A percentile compares a stretch with the other conserved stretches of the same genome.
These are phyloP conservation scores for Gardenia jasminoides DNA, from an alignment of 257 asterid genomes.

Conservation along the genomic window DNA sequence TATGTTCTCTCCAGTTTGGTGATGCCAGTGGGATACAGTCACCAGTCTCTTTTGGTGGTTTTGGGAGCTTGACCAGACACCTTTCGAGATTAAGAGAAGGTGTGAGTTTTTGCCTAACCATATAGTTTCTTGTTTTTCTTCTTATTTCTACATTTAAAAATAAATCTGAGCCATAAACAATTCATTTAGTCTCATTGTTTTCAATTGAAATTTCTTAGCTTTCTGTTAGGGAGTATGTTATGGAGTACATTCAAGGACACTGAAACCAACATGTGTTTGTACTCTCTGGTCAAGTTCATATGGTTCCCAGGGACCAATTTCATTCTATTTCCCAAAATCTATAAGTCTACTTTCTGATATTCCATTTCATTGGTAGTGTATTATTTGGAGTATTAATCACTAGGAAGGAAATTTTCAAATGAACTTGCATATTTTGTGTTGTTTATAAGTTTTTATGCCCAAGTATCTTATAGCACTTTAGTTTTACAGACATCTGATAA, in stretches of 20 bases:
- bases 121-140: not conserved
- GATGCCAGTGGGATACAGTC: slow-evolving; percentile 99
- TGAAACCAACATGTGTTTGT: not conserved
- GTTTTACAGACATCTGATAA: too few relatives aligned
- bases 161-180: not conserved
- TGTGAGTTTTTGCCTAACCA: slow-evolving; percentile 19
- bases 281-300: too few relatives aligned
- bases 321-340: not conserved
- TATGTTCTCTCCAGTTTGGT: slow-evolving; percentile 68
- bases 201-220: not conserved
- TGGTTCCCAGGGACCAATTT: not conserved
- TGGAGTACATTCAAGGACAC: not conserved
- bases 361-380: not conserved
- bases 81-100: slow-evolving; percentile 83
- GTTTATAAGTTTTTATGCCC: not conserved
- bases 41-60: slow-evolving; percentile 97
- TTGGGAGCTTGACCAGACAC: slow-evolving; percentile 97
- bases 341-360: not conserved
- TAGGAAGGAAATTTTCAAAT: not conserved
- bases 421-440: not conserved
- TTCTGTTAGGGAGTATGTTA: too few relatives aligned
- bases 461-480: too few relatives aligned
- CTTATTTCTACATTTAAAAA: not conserved
- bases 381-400: not conserved
- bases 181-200: not conserved